Evolutionary conservation across 2,329 filamentous ascomycete species (phyloP).

Genomic region (Furcasterigmium furcatum): DNA sequence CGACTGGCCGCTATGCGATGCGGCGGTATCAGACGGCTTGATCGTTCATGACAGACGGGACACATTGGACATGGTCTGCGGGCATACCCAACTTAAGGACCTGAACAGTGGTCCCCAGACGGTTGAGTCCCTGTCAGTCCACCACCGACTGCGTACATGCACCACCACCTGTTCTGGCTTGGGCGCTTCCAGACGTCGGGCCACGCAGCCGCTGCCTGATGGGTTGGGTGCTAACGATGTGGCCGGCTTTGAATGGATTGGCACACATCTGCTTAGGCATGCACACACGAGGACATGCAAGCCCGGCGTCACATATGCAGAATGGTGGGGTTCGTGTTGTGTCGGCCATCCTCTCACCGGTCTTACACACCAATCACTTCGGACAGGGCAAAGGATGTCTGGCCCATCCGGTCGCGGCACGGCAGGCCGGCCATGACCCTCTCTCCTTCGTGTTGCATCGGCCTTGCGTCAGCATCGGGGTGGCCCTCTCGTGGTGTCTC

Average conservation of each 20-base stretch:
- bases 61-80: too few relatives aligned
- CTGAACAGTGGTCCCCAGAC: too few relatives aligned
- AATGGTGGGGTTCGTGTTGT: slow-evolving; percentile 6
- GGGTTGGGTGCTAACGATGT: slow-evolving; percentile 11
- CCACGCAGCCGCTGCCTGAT: slow-evolving; percentile 14
- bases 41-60: too few relatives aligned
- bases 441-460: too few relatives aligned
- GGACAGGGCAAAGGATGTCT: too few relatives aligned
- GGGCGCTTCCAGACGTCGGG: slow-evolving; percentile 5
- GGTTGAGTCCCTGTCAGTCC: neutral
- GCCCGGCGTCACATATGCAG: slow-evolving; percentile 13
- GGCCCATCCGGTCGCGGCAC: neutral
- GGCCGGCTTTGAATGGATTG: slow-evolving; percentile 15
- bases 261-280: slow-evolving; percentile 11
- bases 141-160: neutral
- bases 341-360: neutral
- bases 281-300: slow-evolving; percentile 11
- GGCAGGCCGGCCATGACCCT: neutral
- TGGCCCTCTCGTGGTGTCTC: too few relatives aligned
- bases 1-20: too few relatives aligned
- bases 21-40: too few relatives aligned
- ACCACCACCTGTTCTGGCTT: too few relatives aligned
- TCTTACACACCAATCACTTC: neutral
- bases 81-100: too few relatives aligned
- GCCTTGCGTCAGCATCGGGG: too few relatives aligned